Base-by-base conservation (phyloP, 768 basidiomycete species). In the Hirschioporus abietinus region DNA sequence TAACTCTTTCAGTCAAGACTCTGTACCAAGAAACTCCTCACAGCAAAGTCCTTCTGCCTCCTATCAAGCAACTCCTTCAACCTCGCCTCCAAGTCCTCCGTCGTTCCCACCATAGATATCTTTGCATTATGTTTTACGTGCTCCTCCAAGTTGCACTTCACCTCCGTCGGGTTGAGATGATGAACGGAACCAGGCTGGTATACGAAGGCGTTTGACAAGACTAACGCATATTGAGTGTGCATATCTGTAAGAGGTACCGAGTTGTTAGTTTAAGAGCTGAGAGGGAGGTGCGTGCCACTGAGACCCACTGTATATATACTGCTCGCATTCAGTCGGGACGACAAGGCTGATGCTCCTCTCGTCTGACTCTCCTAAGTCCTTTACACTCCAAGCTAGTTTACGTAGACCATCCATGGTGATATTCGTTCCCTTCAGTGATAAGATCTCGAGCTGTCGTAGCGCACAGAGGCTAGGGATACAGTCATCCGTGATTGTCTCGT, bases 331-430 rank as follows among this genome's bases (percentile, higher is more conserved):
- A 17, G 73, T 74, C 23, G 89, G 87, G 36, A 88, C 80, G 70
- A 86, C 83, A 64, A 89, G 75, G 66, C 82, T 80, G 63, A 88
- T 77, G 23, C 77, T 66, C 6, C 82, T 79, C 17, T 75, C 72
- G 26, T 81, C 79, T 36, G 74, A 69, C 64, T 74, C 30, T 67
- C 58, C 84, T 77, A 8, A 69, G 69, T 12, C 70, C 69, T 34
- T 61, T 15, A 34, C 60, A 61, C 25, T 34, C 25, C 30, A 61
- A 0, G 83, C 82, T 26, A 89, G 76, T 10, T 78, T 79, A 30
- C 88, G 83, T 30, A 90, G 74, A 1, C 89, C 89, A 1, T 74
- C 72, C 83, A 90, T 89, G 34, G 77, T 76, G 66, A 90, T 78
- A 23, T 76, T 70, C 1, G 88, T 90, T 60, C 80, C 86, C 17